Evolutionary conservation across 768 basidiomycete genomes (phyloP).

Genomic region (Hirschioporus abietinus): DNA sequence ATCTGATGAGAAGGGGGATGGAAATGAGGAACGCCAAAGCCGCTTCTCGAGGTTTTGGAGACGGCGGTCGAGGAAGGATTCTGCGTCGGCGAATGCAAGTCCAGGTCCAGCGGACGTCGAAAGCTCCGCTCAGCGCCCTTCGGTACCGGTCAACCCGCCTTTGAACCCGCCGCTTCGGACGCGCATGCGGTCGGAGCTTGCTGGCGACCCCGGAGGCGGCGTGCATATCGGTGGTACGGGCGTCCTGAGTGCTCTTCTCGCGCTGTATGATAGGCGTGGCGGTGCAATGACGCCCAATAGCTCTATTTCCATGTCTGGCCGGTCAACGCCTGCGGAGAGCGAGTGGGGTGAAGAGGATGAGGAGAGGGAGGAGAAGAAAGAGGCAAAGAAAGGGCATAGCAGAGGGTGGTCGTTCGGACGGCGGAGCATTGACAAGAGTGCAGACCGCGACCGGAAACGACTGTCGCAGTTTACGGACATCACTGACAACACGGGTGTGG

Average conservation of each 20-base stretch:
- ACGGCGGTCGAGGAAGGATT: slow-evolving; percentile 10
- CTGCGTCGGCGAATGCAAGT: slow-evolving; percentile 7
- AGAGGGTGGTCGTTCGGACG: slow-evolving; percentile 10
- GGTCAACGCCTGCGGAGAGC: slow-evolving; percentile 16
- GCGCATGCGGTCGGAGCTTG: slow-evolving; percentile 3
- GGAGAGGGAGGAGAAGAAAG: slow-evolving; percentile 8
- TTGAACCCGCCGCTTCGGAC: slow-evolving; percentile 13
- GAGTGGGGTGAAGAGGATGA: slow-evolving; percentile 19
- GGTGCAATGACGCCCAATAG: slow-evolving; percentile 21
- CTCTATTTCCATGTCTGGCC: slow-evolving; percentile 25
- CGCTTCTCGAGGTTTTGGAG: slow-evolving; percentile 8
- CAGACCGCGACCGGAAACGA: slow-evolving; percentile 11
- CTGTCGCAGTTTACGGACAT: background rate
- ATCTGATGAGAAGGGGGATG: background rate
- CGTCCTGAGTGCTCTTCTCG: slow-evolving; percentile 60
- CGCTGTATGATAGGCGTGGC: slow-evolving; percentile 48
- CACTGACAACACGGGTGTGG: background rate
- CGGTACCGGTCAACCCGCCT: slow-evolving; percentile 14
- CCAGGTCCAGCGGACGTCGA: slow-evolving; percentile 12
- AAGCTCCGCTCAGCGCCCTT: background rate
- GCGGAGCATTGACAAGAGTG: slow-evolving; percentile 17
- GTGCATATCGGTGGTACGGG: slow-evolving; percentile 34
- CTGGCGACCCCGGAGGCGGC: slow-evolving; percentile 13
- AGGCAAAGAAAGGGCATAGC: slow-evolving; percentile 10
- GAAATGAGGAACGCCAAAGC: background rate